Evolutionary conservation across 2,329 filamentous ascomycete species (phyloP), one percentile per base, ranked within the genome.

Genomic region (Claviceps purpurea): DNA sequence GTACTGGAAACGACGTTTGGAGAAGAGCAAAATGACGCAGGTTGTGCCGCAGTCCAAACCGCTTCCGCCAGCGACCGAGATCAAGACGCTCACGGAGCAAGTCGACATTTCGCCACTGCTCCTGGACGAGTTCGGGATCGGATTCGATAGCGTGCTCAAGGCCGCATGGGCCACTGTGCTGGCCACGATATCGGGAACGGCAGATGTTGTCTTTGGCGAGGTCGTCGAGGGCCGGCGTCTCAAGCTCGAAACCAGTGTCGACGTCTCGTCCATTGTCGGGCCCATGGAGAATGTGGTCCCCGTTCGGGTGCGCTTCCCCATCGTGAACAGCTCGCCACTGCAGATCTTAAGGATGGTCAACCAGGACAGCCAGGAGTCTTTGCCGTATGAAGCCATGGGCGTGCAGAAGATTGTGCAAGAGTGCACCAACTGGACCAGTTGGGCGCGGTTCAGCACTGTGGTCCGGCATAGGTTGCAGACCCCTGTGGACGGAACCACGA

Each of bases 171-270:
- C 76, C 1, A 71, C 77, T 54, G 71, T 76, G 0, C 68, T 82
- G 6, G 73, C 75, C 0, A 74, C 70, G 24, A 62, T 79, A 10
- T 72, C 75, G 0, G 71, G 68, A 0, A 66, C 62, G 0, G 64
- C 70, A 5, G 78, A 82, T 43, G 70, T 82, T 6, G 68, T 80
- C 3, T 81, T 81, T 52, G 79, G 78, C 7, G 73, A 79, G 57
- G 62, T 74, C 3, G 65, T 78, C 14, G 71, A 74, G 11, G 73
- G 73, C 1, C 72, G 73, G 20, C 71, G 73, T 53, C 59, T 72
- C 1, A 61, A 64, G 2, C 66, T 75, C 1, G 62, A 67, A 0
- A 65, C 67, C 11, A 64, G 67, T 10, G 67, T 87, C 71, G 82
- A 87, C 55, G 85, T 71, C 16, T 62, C 66, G 1, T 70, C 67